phyloP scores from a whole-genome alignment of 257 asterid species.

The Nicotiana knightiana region DNA sequence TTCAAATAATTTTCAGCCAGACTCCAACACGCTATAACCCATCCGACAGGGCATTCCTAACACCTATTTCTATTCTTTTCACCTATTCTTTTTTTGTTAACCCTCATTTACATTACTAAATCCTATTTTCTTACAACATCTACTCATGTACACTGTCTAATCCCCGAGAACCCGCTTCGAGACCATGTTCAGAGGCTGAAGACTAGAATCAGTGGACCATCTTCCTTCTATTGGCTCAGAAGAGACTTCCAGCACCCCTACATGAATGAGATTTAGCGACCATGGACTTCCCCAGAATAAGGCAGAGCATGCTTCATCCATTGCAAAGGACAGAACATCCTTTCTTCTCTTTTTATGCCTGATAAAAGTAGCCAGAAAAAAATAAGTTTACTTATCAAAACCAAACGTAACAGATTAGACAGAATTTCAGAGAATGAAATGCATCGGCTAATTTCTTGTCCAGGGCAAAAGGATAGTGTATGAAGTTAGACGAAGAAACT shows the following conservation, averaged over 20 bases:
- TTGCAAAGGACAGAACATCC: neutral
- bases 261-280: neutral
- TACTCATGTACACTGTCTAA: conserved; percentile 47
- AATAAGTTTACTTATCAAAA: neutral
- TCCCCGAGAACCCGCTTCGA: conserved; percentile 24
- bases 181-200: conserved; percentile 8
- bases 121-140: conserved; percentile 46
- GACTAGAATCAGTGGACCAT: neutral
- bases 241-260: conserved; percentile 6
- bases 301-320: neutral
- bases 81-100: conserved; percentile 23
- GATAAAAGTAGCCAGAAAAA: neutral
- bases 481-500: neutral
- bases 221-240: conserved; percentile 2
- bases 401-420: neutral
- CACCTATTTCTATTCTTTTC: conserved; percentile 10
- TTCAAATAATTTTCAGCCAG: conserved; percentile 2
- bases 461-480: neutral
- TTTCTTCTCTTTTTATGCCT: neutral
- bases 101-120: conserved; percentile 50
- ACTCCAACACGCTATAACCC: neutral
- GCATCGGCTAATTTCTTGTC: neutral
- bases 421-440: neutral
- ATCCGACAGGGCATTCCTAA: conserved; percentile 7
- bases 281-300: neutral